phyloP scores from a whole-genome alignment of 1,284 basidiomycete species.

The Inonotus obliquus region DNA sequence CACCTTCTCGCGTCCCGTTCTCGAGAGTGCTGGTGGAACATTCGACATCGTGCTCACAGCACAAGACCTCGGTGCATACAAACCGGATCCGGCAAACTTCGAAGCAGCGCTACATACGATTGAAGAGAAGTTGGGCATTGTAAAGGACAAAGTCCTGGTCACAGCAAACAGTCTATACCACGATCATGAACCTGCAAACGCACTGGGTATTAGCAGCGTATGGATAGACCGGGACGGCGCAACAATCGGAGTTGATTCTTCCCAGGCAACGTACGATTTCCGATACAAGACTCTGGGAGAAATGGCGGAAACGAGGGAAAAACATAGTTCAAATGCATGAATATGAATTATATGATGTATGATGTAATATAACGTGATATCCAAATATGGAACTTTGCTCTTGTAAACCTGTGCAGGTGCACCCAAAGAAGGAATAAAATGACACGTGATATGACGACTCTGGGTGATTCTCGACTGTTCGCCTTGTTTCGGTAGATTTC shows the following conservation, averaged over 20 bases:
- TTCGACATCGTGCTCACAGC: constrained; percentile 65
- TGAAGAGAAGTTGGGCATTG: constrained; percentile 38
- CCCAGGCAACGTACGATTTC: constrained; percentile 20
- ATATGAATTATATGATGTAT: neutral
- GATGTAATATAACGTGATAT: neutral
- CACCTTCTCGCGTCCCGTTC: constrained; percentile 48
- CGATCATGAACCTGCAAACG: constrained; percentile 51
- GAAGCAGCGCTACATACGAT: constrained; percentile 44
- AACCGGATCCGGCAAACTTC: constrained; percentile 59
- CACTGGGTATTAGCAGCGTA: constrained; percentile 46
- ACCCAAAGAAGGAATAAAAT: neutral
- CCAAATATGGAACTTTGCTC: neutral
- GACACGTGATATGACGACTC: constrained; percentile 1
- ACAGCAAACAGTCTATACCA: constrained; percentile 58
- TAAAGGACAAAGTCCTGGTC: constrained; percentile 45
- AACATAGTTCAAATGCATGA: neutral
- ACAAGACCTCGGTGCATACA: constrained; percentile 63
- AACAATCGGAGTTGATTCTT: constrained; percentile 33
- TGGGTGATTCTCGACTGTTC: constrained; percentile 6
- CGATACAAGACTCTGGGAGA: constrained; percentile 25
- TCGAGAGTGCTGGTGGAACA: constrained; percentile 35
- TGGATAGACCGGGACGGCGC: constrained; percentile 58
- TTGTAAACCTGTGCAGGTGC: neutral
- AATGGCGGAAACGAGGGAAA: constrained; percentile 27
- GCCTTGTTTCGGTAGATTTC: neutral